A percentile compares a stretch with the other conserved stretches of the same genome.
phyloP scores from a whole-genome alignment of 2,329 filamentous ascomycete genomes.

The Aspergillus luchuensis region DNA sequence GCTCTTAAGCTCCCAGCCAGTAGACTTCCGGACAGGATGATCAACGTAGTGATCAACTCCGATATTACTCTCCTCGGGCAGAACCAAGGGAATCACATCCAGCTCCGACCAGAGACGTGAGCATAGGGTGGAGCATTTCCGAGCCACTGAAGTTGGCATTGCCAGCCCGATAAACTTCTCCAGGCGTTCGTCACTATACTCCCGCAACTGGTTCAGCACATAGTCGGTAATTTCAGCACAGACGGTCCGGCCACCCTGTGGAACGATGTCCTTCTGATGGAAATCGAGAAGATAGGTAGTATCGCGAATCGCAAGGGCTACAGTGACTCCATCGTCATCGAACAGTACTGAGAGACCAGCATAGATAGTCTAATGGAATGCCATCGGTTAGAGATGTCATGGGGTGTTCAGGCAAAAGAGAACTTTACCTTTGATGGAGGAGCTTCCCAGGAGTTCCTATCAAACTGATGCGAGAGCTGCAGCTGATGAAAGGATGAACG shows the following conservation, averaged over 20 bases:
- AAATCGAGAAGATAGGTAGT: conserved; percentile 75
- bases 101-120: conserved; percentile 74
- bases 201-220: conserved; percentile 58
- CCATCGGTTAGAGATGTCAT: background rate
- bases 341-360: conserved; percentile 42
- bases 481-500: conserved; percentile 38
- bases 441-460: conserved; percentile 39
- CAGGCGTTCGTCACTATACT: conserved; percentile 66
- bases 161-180: conserved; percentile 76
- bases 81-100: conserved; percentile 72
- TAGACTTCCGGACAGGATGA: conserved; percentile 30
- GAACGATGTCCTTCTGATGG: conserved; percentile 60
- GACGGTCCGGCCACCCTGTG: conserved; percentile 43
- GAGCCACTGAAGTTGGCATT: conserved; percentile 62
- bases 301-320: conserved; percentile 72
- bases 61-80: conserved; percentile 44
- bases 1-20: conserved; percentile 55
- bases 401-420: background rate
- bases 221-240: conserved; percentile 59
- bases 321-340: conserved; percentile 52
- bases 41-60: conserved; percentile 22
- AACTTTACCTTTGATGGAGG: conserved; percentile 42
- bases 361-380: conserved; percentile 41
- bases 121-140: conserved; percentile 65
- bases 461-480: conserved; percentile 34